Base-by-base conservation (phyloP, 148 eudicot genomes). In the Rhododendron molle region DNA sequence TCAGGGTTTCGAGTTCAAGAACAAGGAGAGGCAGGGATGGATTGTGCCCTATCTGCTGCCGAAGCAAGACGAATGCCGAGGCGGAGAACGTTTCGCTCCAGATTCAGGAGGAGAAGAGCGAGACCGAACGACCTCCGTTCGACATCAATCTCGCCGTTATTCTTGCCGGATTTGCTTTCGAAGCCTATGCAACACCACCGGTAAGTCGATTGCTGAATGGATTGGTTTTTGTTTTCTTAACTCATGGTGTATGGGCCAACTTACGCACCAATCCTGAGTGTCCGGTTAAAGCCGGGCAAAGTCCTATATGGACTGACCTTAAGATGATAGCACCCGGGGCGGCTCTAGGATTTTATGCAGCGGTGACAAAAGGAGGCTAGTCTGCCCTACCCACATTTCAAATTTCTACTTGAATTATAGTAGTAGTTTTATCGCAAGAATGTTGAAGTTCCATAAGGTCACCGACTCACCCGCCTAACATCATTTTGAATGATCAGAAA, bases 91-190 rank as follows among this genome's bases (percentile, higher is more conserved):
- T 77, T 28, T 84, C 88, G 50, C 60, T 50, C 13, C 84, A n/a
- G 76, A 87, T 79, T 40, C 87, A 83, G 82, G 84, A 85, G 86
- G 82, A 50, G 82, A 81, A 87, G 49, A 80, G 21, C 5, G 83
- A 50, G 43, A 44, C 78, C 38, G 90, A 87, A 15, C 91, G 96
- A 71, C 96, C 96, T 67, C 88, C 88, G 32, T 96, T 96, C 76
- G 98, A 96, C 85, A 89, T 96, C 80, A 95, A 95, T 87, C 92
- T 94, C 81, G 99, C 99, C 28, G 99, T 96, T 30, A 91, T 96
- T 80, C 91, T 96, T n/a, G 99, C 99, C 76, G 99, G 99, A 49
- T 96, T 96, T 60, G 99, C 99, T n/a, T 96, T 96, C 62, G 99
- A 96, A 88, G 96, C 99, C 83, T 96, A 96, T 80, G 86, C 92